Conservation (phyloP, 352 stramenopile species). For the Pythium dissotocum region DNA sequence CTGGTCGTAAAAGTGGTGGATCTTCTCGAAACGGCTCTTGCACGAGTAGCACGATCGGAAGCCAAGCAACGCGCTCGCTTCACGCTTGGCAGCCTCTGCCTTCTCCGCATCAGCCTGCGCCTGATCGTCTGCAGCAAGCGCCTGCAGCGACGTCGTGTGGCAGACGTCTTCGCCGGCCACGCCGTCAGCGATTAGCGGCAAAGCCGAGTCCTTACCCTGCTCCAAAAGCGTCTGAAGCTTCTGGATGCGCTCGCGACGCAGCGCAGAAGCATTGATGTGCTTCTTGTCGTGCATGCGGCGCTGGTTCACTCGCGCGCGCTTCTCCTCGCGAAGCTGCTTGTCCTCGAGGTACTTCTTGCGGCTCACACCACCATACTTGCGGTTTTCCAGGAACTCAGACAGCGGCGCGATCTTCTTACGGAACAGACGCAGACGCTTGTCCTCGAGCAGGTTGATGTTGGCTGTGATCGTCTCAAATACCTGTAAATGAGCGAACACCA, state of each 20-base stretch:
- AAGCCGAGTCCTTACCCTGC: conserved; percentile 71
- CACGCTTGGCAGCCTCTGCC: conserved; percentile 44
- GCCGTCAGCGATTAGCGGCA: conserved; percentile 92
- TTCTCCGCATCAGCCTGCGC: conserved; percentile 56
- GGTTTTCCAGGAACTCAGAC: conserved; percentile 75
- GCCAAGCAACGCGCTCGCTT: conserved; percentile 62
- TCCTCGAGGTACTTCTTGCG: conserved; percentile 90
- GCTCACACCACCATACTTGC: conserved; percentile 81
- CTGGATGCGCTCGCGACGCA: conserved; percentile 90
- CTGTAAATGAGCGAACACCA: conserved; percentile 19
- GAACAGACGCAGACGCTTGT: conserved; percentile 71
- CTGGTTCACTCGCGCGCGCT: conserved; percentile 80
- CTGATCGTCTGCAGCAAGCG: conserved; percentile 59
- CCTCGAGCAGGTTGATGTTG: conserved; percentile 59
- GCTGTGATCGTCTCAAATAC: conserved; percentile 59
- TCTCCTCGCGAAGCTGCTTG: conserved; percentile 85
- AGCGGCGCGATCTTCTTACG: conserved; percentile 82
- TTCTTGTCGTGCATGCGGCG: conserved; percentile 91
- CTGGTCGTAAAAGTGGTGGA: conserved; percentile 97
- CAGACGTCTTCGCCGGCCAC: conserved; percentile 69
- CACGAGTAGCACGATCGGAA: conserved; percentile 97
- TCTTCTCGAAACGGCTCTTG: conserved; percentile 93
- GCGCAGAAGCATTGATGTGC: conserved; percentile 91
- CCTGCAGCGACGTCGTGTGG: conserved; percentile 58
- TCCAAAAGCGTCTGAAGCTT: conserved; percentile 90